Percentiles rank a stretch among this genome's conserved stretches.
phyloP scores from a whole-genome alignment of 2,329 filamentous ascomycete genomes.

The Penicillium brasilianum region DNA sequence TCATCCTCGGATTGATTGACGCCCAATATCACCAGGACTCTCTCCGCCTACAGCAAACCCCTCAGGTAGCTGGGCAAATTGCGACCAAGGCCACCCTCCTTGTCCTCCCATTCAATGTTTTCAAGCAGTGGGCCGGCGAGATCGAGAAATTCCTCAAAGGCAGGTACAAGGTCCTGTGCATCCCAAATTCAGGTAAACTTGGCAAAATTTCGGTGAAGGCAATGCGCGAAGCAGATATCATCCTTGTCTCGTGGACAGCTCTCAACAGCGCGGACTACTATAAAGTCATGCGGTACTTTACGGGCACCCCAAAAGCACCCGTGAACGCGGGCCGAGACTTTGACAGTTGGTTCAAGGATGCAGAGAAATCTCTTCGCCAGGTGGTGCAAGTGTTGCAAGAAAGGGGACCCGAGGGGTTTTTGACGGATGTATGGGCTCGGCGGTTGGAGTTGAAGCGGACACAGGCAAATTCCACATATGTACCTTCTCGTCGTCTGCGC shows the following conservation, averaged over 20 bases:
- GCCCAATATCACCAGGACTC: conserved; percentile 32
- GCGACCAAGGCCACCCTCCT: conserved; percentile 64
- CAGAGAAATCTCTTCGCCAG: conserved; percentile 47
- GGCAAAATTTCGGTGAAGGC: conserved; percentile 49
- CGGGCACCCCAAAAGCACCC: conserved; percentile 52
- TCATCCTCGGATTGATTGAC: conserved; percentile 62
- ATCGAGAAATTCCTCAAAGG: conserved; percentile 55
- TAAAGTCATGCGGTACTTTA: conserved; percentile 55
- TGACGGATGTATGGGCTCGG: conserved; percentile 35
- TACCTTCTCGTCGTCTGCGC: conserved; percentile 29
- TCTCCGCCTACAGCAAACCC: conserved; percentile 1
- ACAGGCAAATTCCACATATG: conserved; percentile 46
- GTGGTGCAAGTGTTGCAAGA: conserved; percentile 47
- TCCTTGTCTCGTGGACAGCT: conserved; percentile 60
- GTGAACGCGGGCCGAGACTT: conserved; percentile 54
- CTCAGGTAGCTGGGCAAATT: conserved; percentile 36
- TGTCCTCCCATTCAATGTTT: conserved; percentile 61
- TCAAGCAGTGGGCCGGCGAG: conserved; percentile 64
- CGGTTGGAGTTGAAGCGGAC: conserved; percentile 41
- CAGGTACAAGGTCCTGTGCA: conserved; percentile 55
- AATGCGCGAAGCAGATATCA: conserved; percentile 57
- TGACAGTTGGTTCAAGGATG: conserved; percentile 59
- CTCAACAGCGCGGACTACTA: conserved; percentile 57
- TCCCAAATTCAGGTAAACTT: conserved; percentile 35
- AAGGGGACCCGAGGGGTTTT: conserved; percentile 39